Base-by-base conservation (phyloP, 805 yeast genomes). In the Starmerella potacharoeniae region DNA sequence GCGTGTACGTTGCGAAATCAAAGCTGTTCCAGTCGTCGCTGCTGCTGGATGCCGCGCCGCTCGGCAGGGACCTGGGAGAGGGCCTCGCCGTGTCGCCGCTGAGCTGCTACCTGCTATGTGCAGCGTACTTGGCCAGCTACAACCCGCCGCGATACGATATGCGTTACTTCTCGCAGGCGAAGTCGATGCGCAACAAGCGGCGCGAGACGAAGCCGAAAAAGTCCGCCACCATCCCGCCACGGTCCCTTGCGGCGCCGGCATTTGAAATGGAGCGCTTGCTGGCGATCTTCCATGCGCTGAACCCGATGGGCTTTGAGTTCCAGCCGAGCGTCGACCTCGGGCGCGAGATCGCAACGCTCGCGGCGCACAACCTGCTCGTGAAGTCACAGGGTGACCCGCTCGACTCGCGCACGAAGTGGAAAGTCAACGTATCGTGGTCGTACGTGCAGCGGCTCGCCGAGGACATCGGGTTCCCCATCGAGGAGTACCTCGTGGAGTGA, bases 81-180 rank as follows among this genome's bases (percentile, higher is more conserved):
- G 41, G 17, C 17, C 40, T 49, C 22, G 31, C 28, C 7, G 46
- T 56, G 29, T 37, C 55, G 14, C 46, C 49, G n/a, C 34, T 42
- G 14, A 49, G 51, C 22, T 84, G 86, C 64, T 86, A 77, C 64
- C 69, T 90, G n/a, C 68, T 89, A 14, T 76, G 88, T 35, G 87
- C 96, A 0, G 82, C 95, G 0, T 90, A 84, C 66, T 70, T 89
- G 49, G 95, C 95, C 0, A 87, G 96, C 0, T 85, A 78, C 64
- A 79, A 81, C 54, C 85, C 83, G 34, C 81, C 83, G 2, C 77
- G 79, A 57, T 77, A 77, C 63, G 97, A 89, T 67, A 71, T 81
- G 63, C 77, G 80, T 51, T 72, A 78, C 52, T 90, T 86, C 63
- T 83, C 96, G 35, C 80, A 76, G 57, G 71, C 84, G 45, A 78